These are phyloP conservation scores for Clathrus columnatus DNA, from an alignment of 768 basidiomycete species.

Conservation along the genomic window DNA sequence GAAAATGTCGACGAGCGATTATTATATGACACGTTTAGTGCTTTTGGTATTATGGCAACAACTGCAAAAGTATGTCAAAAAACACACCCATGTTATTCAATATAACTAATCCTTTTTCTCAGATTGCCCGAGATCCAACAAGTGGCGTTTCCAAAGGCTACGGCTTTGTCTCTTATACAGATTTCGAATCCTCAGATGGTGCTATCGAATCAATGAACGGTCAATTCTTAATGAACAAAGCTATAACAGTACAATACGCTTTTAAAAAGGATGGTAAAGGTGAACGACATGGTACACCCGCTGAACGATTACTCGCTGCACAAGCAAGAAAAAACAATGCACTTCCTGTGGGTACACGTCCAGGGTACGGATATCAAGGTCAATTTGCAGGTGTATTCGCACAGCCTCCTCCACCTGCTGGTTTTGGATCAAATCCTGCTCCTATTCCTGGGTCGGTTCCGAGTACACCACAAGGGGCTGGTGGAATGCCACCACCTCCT, in stretches of 20 bases:
- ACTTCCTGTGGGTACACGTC: conserved; percentile 66
- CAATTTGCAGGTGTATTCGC: conserved; percentile 89
- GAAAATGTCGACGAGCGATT: conserved; percentile 90
- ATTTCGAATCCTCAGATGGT: conserved; percentile 95
- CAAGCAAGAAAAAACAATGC: conserved; percentile 96
- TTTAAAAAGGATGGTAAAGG: conserved; percentile 99
- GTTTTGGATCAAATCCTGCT: conserved; percentile 67
- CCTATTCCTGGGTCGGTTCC: conserved; percentile 33
- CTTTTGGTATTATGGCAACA: conserved; percentile 88
- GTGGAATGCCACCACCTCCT: conserved; percentile 25
- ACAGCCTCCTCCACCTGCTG: conserved; percentile 71
- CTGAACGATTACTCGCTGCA: conserved; percentile 91
- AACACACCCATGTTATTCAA: not conserved
- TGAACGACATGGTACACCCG: conserved; percentile 91
- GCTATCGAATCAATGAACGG: conserved; percentile 96
- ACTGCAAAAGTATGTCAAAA: conserved; percentile 70
- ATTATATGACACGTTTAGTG: conserved; percentile 90
- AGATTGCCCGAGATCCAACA: conserved; percentile 89
- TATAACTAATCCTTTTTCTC: not conserved
- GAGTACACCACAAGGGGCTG: no score
- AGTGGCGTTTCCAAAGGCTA: conserved; percentile 90
- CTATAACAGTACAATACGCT: conserved; percentile 93
- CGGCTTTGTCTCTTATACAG: conserved; percentile 94
- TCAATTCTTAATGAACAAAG: conserved; percentile 98
- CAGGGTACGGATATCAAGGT: conserved; percentile 72